Percentiles rank a stretch among this genome's conserved stretches.
phyloP scores from a whole-genome alignment of 2,329 filamentous ascomycete species.

The Hypomyces perniciosus region DNA sequence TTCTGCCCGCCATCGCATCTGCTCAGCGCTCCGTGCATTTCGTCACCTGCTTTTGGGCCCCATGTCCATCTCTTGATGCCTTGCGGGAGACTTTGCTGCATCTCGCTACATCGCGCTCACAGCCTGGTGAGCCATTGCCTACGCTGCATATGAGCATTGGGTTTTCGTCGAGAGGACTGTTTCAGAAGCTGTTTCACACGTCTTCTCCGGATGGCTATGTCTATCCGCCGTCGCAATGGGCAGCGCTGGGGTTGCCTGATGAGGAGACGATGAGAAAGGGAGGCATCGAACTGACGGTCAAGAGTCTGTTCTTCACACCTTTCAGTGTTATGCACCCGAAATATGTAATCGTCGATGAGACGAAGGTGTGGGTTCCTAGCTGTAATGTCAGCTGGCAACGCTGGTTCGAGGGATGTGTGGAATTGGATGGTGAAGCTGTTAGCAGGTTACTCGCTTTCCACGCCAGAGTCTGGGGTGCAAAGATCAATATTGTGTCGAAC shows the following conservation, averaged over 20 bases:
- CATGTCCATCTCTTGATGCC: conserved; percentile 53
- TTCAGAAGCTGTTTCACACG: conserved; percentile 71
- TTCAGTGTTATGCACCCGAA: conserved; percentile 88
- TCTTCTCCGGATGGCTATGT: conserved; percentile 54
- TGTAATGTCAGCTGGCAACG: conserved; percentile 83
- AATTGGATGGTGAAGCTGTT: conserved; percentile 58
- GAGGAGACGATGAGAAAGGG: conserved; percentile 44
- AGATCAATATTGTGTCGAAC: conserved; percentile 12
- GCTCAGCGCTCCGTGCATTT: conserved; percentile 63
- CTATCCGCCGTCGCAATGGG: conserved; percentile 57
- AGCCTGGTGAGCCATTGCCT: conserved; percentile 18
- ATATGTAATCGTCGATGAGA: conserved; percentile 67
- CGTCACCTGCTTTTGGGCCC: conserved; percentile 78
- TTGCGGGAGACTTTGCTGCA: conserved; percentile 52
- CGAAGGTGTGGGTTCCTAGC: conserved; percentile 63
- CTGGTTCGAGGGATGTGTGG: conserved; percentile 78
- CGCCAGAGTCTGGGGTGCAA: conserved; percentile 55
- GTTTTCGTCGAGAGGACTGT: conserved; percentile 66
- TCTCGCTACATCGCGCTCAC: conserved; percentile 45
- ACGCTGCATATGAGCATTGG: conserved; percentile 62
- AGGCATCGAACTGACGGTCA: conserved; percentile 63
- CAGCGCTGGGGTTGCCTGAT: conserved; percentile 57
- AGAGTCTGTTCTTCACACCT: conserved; percentile 72
- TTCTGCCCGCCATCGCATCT: conserved; percentile 55
- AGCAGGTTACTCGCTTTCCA: conserved; percentile 61